These are phyloP conservation scores for Polychaeton citri DNA, from an alignment of 2,329 filamentous ascomycete genomes.

Conservation along the genomic window DNA sequence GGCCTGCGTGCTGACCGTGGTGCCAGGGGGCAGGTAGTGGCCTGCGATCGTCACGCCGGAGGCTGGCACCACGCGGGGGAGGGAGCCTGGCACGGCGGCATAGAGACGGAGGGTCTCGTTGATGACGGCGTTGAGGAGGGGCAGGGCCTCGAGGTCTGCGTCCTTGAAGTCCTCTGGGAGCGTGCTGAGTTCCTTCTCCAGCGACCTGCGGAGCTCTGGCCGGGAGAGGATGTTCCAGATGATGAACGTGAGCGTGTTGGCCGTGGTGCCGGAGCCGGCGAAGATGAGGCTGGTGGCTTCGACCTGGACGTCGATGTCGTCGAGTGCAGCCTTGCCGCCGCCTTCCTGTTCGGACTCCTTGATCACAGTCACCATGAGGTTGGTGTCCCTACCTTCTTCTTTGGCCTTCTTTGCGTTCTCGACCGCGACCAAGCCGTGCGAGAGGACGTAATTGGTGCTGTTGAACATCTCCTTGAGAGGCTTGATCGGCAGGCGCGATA, in stretches of 20 bases:
- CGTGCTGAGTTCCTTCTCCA: conserved; percentile 14
- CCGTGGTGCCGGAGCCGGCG: conserved; percentile 21
- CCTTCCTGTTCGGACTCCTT: conserved; percentile 16
- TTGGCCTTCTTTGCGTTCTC: conserved; percentile 11
- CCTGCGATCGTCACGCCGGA: conserved; percentile 11
- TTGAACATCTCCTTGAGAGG: conserved; percentile 10
- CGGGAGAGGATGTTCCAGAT: conserved; percentile 15
- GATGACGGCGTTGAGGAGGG: conserved; percentile 14
- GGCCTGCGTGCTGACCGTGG: conserved; percentile 14
- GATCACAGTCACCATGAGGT: conserved; percentile 16
- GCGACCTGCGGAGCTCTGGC: conserved; percentile 7
- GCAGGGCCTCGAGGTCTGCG: conserved; percentile 11
- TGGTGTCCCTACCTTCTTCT: conserved; percentile 8
- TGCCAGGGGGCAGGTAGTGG: conserved; percentile 14
- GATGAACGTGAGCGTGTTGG: conserved; percentile 17
- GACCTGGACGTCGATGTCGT: conserved; percentile 14
- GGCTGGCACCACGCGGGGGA: conserved; percentile 15
- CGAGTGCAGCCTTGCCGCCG: conserved; percentile 9
- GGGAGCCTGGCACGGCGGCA: conserved; percentile 16
- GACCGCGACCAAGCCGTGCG: conserved; percentile 14
- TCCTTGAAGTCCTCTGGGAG: conserved; percentile 9
- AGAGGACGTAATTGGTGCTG: conserved; percentile 8
- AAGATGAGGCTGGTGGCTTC: conserved; percentile 18
- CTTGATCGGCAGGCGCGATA: conserved; percentile 11
- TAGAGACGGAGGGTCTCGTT: conserved; percentile 20